Evolutionary conservation across 2,329 filamentous ascomycete species (phyloP), one percentile per base, ranked within the genome.

Genomic region (Neoarthrinium moseri): DNA sequence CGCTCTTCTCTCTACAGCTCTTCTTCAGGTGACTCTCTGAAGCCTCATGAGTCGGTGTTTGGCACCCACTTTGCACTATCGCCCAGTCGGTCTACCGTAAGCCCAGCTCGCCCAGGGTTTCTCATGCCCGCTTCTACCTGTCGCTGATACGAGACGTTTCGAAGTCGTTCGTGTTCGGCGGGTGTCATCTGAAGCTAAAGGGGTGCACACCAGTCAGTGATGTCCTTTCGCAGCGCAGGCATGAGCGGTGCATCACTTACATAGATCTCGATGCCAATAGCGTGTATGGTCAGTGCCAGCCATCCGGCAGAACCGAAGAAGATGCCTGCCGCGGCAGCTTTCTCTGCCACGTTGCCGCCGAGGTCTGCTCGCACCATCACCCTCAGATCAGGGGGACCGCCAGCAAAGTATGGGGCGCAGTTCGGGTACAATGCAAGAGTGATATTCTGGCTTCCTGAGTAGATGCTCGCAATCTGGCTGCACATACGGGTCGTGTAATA

Each of bases 51-150:
- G n/a, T n/a, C n/a, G n/a, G n/a, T n/a, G n/a, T n/a, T n/a, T n/a
- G n/a, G n/a, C n/a, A n/a, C n/a, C n/a, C n/a, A n/a, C n/a, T n/a
- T n/a, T n/a, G n/a, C n/a, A n/a, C n/a, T n/a, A 27, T 47, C 45
- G 5, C 45, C 45, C 13, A 67, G 55, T 3, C 62, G 59, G 52
- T 75, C 70, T 4, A 56, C 64, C 2, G 71, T 73, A 34, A 74
- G 53, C 1, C 75, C 76, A 3, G 69, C 67, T 22, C 67, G 66
- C 0, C 73, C 77, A 0, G 78, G 72, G n/a, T 70, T 65, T 34
- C 58, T 67, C 60, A 75, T 70, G 0, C 79, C 79, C 5, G 74
- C 71, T 49, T 77, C 76, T 7, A 80, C 50, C 52, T 84, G 80
- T 35, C 72, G 66, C 56, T 80, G 71, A 52, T 79, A 81, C 6